Conservation (phyloP, 2,329 filamentous ascomycete genomes). For the Stagonosporopsis cucurbitacearum region DNA sequence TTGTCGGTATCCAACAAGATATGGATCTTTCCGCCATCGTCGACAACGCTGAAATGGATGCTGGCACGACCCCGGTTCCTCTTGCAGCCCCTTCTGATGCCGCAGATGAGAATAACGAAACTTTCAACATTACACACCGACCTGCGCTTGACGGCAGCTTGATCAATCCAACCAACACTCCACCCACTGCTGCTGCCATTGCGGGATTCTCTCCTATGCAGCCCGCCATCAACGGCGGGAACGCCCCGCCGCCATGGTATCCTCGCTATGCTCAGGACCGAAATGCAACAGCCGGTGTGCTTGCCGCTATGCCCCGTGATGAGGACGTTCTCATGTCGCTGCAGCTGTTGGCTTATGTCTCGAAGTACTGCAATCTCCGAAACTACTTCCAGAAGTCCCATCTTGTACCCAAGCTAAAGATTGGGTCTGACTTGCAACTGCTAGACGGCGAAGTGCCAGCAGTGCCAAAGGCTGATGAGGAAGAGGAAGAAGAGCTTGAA, state of each 20-base stretch:
- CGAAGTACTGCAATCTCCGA: conserved; percentile 95
- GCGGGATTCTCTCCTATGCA: conserved; percentile 74
- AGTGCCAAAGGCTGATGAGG: conserved; percentile 47
- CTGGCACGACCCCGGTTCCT: conserved; percentile 72
- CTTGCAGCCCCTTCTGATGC: conserved; percentile 80
- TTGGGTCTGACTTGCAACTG: conserved; percentile 81
- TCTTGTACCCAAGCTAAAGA: conserved; percentile 87
- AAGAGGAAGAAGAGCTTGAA: conserved; percentile 74
- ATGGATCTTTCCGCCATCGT: conserved; percentile 90
- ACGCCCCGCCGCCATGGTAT: conserved; percentile 78
- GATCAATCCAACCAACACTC: conserved; percentile 70
- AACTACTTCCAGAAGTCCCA: conserved; percentile 96
- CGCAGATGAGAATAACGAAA: conserved; percentile 75
- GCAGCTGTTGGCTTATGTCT: conserved; percentile 94
- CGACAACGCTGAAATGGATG: conserved; percentile 77
- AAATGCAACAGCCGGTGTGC: conserved; percentile 69
- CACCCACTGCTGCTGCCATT: conserved; percentile 68
- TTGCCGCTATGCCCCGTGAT: conserved; percentile 92
- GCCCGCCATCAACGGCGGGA: conserved; percentile 69
- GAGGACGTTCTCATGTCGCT: conserved; percentile 98
- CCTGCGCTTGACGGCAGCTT: conserved; percentile 85
- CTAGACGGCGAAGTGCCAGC: conserved; percentile 70
- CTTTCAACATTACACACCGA: conserved; percentile 92
- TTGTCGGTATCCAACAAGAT: conserved; percentile 78
- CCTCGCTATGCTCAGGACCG: conserved; percentile 82